phyloP scores from a whole-genome alignment of 441 rosid genomes.

The Bocquillonia castaneifolia region DNA sequence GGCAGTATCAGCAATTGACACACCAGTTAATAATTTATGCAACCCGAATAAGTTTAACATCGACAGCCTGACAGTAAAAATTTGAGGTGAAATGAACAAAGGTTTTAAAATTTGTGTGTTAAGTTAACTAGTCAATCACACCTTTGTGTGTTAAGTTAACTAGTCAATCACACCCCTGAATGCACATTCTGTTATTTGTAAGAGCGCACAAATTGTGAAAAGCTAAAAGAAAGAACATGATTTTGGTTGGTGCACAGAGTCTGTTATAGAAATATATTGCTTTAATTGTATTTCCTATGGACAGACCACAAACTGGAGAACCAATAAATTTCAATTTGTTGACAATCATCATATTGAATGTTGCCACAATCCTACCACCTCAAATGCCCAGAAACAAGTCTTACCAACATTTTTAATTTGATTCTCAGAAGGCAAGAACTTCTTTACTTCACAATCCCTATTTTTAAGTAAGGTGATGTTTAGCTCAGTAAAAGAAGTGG shows the following conservation, averaged over 20 bases:
- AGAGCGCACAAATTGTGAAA: too few species aligned
- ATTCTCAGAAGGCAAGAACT: background rate
- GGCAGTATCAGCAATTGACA: background rate
- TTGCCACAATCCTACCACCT: background rate
- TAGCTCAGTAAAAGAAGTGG: background rate
- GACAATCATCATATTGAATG: background rate
- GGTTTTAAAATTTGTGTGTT: background rate
- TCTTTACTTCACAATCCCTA: background rate
- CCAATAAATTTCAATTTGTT: too few species aligned
- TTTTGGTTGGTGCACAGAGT: background rate
- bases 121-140: background rate
- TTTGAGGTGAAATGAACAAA: background rate
- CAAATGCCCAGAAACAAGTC: background rate
- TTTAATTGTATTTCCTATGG: background rate
- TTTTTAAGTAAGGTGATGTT: background rate
- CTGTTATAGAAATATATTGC: background rate
- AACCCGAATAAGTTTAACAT: background rate
- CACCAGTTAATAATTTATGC: background rate
- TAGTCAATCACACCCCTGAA: too few species aligned
- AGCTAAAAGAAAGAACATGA: background rate
- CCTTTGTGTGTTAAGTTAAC: background rate
- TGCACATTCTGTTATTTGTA: background rate
- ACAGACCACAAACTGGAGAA: background rate
- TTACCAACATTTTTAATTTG: background rate
- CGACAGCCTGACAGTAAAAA: background rate